Evolutionary conservation across 1,139 yeast genomes (phyloP), one percentile per base, ranked within the genome.

Genomic region (Debaryomyces coudertii): DNA sequence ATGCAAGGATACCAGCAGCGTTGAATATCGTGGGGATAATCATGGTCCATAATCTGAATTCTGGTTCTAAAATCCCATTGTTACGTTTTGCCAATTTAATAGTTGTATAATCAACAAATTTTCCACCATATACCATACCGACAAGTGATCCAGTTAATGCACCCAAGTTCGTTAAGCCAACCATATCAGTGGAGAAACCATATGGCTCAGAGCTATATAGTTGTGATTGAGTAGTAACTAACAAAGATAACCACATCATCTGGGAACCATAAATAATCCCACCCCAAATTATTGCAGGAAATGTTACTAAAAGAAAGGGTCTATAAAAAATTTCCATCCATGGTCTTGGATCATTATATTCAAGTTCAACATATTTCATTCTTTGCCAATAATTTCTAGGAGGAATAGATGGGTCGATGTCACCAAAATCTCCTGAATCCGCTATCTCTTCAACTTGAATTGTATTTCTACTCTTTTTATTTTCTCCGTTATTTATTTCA

Each of bases 251-350:
- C 82, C 82, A 77, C 78, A 75, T 74, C 69, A 84, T 73, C 43
- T 85, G 83, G 14, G 82, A 71, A 3, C 90, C 90, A 56, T 84
- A 83, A 23, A 80, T 63, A 46, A 82, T 61, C 1, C 89, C 89
- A 43, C 82, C 77, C 80, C 84, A 84, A 15, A 82, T 53, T 15
- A 84, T 77, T 8, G 79, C 73, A 5, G 90, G 90, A 55, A 82
- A 80, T 51, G 70, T 55, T 57, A 72, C 62, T 53, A 72, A 69
- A 40, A 71, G 54, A 58, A 72, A 63, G 4, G 84, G 83, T 45
- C 77, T 55, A 36, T 58, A 51, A 49, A 66, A 71, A 20, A 76
- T 67, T 27, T 65, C 57, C 28, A 66, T 54, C 73, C 76, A 73
- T 9, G 75, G 57, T 48, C 80, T 61, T 16, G 61, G 54, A 53